A percentile compares a stretch with the other conserved stretches of the same genome.
These are phyloP conservation scores for Nakaseomyces kungkrabaensis DNA, from an alignment of 1,139 yeast species.

Conservation along the genomic window DNA sequence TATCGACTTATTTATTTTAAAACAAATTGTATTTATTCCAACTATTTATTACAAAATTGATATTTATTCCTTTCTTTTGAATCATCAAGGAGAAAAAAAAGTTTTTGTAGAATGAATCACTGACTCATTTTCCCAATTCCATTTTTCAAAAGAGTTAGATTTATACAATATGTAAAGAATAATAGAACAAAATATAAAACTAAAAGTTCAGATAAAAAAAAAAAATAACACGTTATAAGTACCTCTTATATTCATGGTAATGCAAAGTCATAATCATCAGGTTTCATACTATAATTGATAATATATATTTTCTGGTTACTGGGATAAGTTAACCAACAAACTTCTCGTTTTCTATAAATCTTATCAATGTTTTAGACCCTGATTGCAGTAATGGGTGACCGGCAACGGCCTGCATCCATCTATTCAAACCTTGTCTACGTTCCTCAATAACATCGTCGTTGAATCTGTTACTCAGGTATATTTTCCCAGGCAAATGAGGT, in stretches of 20 bases:
- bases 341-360: conserved; percentile 75
- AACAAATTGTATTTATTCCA: background rate
- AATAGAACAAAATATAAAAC: too few relatives aligned
- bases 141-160: too few relatives aligned
- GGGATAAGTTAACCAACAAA: conserved; percentile 20
- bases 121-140: background rate
- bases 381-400: conserved; percentile 93
- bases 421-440: conserved; percentile 75
- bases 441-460: conserved; percentile 77
- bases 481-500: conserved; percentile 84
- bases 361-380: conserved; percentile 70
- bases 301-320: background rate
- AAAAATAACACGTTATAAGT: background rate
- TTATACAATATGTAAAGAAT: too few relatives aligned
- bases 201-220: background rate
- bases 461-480: conserved; percentile 57
- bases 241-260: background rate
- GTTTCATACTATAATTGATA: background rate
- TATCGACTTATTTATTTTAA: background rate
- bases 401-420: conserved; percentile 69
- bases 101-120: too few relatives aligned
- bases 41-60: background rate
- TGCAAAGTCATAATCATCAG: background rate
- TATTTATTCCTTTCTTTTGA: background rate
- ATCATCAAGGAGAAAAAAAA: too few relatives aligned